These are phyloP conservation scores for Penicillium roqueforti DNA, from an alignment of 495 filamentous ascomycete genomes.

Conservation along the genomic window DNA sequence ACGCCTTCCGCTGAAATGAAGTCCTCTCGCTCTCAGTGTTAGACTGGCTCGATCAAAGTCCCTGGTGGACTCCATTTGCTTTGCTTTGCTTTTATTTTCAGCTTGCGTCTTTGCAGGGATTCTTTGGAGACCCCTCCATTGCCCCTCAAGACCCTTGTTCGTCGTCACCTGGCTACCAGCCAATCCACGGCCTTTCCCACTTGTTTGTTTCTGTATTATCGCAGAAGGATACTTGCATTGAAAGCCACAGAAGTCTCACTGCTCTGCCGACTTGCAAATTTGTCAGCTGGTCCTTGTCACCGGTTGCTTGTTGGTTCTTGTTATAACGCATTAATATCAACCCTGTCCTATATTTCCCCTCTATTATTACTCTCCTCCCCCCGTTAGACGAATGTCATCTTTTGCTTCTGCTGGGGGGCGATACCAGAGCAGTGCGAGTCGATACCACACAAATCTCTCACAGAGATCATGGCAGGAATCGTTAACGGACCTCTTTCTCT, in stretches of 20 bases:
- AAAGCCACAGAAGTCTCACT: constrained; percentile 11
- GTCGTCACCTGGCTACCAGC: constrained; percentile 7
- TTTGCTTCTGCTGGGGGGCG: not conserved
- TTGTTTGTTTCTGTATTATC: constrained; percentile 9
- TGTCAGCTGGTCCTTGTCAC: not conserved
- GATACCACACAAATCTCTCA: not conserved
- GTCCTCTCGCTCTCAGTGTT: not conserved
- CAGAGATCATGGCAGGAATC: constrained; percentile 26
- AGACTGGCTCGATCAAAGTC: not conserved
- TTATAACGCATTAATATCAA: constrained; percentile 4
- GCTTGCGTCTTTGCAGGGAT: constrained; percentile 2
- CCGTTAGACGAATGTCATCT: constrained; percentile 12
- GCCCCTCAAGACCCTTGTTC: constrained; percentile 14
- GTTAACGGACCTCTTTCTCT: constrained; percentile 31
- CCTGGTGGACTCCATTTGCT: constrained; percentile 2
- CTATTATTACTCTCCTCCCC: not conserved
- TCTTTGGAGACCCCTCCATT: constrained; percentile 10
- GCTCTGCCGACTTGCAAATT: not conserved
- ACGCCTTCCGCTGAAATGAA: constrained; percentile 19
- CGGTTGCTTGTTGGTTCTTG: not conserved
- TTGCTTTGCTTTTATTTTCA: constrained; percentile 6
- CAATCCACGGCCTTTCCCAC: constrained; percentile 13
- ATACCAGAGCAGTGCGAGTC: not conserved
- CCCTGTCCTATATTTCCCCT: not conserved
- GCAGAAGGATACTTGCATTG: constrained; percentile 7